Percentiles rank a stretch among this genome's conserved stretches.
Evolutionary conservation across 768 basidiomycete genomes (phyloP).

Genomic region (Pleurotus pulmonarius): DNA sequence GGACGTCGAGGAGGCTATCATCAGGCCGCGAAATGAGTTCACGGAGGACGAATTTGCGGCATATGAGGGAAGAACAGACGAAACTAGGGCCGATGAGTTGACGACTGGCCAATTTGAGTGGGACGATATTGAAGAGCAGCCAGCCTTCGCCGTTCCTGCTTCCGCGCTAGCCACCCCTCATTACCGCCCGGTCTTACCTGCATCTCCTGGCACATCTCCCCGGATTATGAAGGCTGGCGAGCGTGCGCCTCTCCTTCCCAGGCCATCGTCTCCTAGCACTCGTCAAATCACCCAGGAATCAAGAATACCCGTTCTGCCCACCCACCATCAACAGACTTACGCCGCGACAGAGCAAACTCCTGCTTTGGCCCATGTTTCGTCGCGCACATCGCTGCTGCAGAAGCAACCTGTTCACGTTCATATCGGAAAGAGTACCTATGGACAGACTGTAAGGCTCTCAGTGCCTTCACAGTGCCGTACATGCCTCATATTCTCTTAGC

Average conservation of each 20-base stretch:
- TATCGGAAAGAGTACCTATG: slow-evolving; percentile 64
- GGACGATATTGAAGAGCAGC: slow-evolving; percentile 16
- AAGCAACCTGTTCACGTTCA: slow-evolving; percentile 11
- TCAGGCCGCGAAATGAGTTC: slow-evolving; percentile 15
- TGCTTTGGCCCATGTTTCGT: background rate
- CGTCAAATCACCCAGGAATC: background rate
- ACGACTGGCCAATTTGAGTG: slow-evolving; percentile 18
- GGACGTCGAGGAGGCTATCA: slow-evolving; percentile 27
- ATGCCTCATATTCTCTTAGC: slow-evolving; percentile 31
- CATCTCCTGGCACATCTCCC: background rate
- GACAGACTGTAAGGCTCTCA: slow-evolving; percentile 54
- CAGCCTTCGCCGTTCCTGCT: background rate
- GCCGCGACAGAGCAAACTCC: background rate
- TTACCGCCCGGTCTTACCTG: background rate
- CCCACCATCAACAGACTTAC: slow-evolving; percentile 11
- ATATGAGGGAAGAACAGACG: slow-evolving; percentile 9
- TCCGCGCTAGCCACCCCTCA: background rate
- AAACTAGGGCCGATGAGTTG: slow-evolving; percentile 8
- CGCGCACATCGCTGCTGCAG: slow-evolving; percentile 17
- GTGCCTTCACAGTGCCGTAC: background rate
- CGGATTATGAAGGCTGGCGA: background rate
- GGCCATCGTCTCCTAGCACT: background rate
- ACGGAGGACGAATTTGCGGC: slow-evolving; percentile 19
- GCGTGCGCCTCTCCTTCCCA: background rate
- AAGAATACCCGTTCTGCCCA: slow-evolving; percentile 6